Conservation (phyloP, 2,329 filamentous ascomycete genomes). For the Aspergillus pseudoterreus region DNA sequence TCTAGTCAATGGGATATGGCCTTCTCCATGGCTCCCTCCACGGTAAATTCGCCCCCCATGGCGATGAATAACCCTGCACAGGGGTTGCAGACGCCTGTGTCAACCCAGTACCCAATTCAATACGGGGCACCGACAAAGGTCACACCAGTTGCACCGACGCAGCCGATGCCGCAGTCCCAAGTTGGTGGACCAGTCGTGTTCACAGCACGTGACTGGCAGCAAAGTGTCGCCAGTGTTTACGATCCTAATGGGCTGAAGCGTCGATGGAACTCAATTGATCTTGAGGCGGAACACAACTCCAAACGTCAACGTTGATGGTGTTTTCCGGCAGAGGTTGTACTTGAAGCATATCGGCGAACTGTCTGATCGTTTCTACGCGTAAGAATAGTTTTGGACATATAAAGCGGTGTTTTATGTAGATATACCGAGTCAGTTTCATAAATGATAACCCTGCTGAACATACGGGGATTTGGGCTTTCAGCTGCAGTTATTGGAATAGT, state of each 20-base stretch:
- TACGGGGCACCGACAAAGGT: constrained; percentile 30
- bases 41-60: constrained; percentile 41
- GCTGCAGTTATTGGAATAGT: no score
- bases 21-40: constrained; percentile 68
- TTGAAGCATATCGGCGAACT: not conserved
- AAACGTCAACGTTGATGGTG: constrained; percentile 32
- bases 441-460: no score
- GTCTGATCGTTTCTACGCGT: not conserved
- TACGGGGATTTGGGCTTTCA: no score
- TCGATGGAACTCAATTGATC: constrained; percentile 39
- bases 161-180: constrained; percentile 31
- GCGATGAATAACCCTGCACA: constrained; percentile 27
- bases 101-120: constrained; percentile 33
- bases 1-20: constrained; percentile 89
- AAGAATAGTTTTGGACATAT: no score
- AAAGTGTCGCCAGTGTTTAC: constrained; percentile 47
- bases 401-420: no score
- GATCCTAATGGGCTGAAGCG: constrained; percentile 45
- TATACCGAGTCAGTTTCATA: no score
- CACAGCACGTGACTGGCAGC: constrained; percentile 46
- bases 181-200: constrained; percentile 36
- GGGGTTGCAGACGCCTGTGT: constrained; percentile 22
- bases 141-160: constrained; percentile 24
- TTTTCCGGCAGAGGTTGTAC: not conserved
- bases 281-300: constrained; percentile 23